A percentile compares a stretch with the other conserved stretches of the same genome.
Conservation (phyloP, 306 rosid genomes). For the Sophora flavescens region DNA sequence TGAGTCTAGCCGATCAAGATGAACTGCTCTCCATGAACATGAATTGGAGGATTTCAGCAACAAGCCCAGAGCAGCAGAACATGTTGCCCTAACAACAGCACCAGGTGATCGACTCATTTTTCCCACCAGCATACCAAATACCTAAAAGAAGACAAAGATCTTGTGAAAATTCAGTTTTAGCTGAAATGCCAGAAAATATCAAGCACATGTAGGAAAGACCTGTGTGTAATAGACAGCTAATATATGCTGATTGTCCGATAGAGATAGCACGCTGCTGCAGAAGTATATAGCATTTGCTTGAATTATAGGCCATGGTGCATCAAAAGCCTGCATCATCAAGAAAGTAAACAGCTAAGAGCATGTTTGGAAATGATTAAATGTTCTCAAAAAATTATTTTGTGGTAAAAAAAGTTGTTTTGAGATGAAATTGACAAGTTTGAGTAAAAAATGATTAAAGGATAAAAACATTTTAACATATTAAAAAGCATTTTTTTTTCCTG, state of each 20-base stretch:
- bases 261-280: constrained; percentile 80
- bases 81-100: constrained; percentile 86
- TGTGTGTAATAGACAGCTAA: constrained; percentile 74
- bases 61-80: constrained; percentile 87
- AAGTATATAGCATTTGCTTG: constrained; percentile 97
- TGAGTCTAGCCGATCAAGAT: constrained; percentile 64
- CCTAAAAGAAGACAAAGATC: constrained; percentile 56
- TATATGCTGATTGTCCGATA: constrained; percentile 78
- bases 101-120: constrained; percentile 82
- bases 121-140: constrained; percentile 80
- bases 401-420: background rate
- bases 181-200: constrained; percentile 30
- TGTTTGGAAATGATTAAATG: background rate
- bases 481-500: too few relatives aligned
- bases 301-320: constrained; percentile 94
- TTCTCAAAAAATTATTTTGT: too few relatives aligned
- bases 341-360: constrained; percentile 20
- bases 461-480: too few relatives aligned
- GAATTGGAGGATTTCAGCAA: constrained; percentile 77
- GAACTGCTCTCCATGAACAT: constrained; percentile 62
- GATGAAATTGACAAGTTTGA: background rate
- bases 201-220: constrained; percentile 56
- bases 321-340: constrained; percentile 83
- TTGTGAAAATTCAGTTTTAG: constrained; percentile 34
- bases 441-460: too few relatives aligned